These are phyloP conservation scores for Synchytrium microbalum DNA, from an alignment of 371 early-diverging fungal species.

Conservation along the genomic window DNA sequence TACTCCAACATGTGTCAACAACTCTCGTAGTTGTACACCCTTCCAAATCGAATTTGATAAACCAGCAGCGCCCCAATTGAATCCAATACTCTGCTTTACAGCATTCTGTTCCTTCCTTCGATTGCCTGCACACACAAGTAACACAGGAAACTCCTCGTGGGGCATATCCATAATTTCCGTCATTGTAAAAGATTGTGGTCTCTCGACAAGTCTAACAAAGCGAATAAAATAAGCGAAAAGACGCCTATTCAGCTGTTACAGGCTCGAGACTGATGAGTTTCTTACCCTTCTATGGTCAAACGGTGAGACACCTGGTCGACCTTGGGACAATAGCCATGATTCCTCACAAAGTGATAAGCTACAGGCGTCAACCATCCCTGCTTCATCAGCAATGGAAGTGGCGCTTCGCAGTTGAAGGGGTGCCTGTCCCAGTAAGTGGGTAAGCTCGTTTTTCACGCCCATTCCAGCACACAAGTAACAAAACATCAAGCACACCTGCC, in stretches of 20 bases:
- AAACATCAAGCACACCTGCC: slow-evolving; percentile 10
- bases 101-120: slow-evolving; percentile 69
- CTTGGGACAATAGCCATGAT: slow-evolving; percentile 72
- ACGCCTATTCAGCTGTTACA: slow-evolving; percentile 13
- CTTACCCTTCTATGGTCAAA: slow-evolving; percentile 26
- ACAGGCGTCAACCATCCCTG: slow-evolving; percentile 50
- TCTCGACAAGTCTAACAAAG: slow-evolving; percentile 39
- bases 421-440: slow-evolving; percentile 5
- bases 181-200: slow-evolving; percentile 41
- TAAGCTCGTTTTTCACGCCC: neutral
- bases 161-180: slow-evolving; percentile 42
- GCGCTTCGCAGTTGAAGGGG: slow-evolving; percentile 38
- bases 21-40: slow-evolving; percentile 62
- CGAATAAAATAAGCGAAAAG: slow-evolving; percentile 8
- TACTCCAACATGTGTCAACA: slow-evolving; percentile 37
- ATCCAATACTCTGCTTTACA: slow-evolving; percentile 60
- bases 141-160: slow-evolving; percentile 39
- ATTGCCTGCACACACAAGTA: slow-evolving; percentile 65
- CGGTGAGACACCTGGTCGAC: slow-evolving; percentile 27
- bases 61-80: slow-evolving; percentile 67
- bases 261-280: too few relatives aligned
- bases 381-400: slow-evolving; percentile 36
- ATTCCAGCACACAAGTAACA: neutral
- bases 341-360: slow-evolving; percentile 56
- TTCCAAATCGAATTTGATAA: slow-evolving; percentile 62